phyloP scores from a whole-genome alignment of 495 filamentous ascomycete species.

The Neurospora sp. region DNA sequence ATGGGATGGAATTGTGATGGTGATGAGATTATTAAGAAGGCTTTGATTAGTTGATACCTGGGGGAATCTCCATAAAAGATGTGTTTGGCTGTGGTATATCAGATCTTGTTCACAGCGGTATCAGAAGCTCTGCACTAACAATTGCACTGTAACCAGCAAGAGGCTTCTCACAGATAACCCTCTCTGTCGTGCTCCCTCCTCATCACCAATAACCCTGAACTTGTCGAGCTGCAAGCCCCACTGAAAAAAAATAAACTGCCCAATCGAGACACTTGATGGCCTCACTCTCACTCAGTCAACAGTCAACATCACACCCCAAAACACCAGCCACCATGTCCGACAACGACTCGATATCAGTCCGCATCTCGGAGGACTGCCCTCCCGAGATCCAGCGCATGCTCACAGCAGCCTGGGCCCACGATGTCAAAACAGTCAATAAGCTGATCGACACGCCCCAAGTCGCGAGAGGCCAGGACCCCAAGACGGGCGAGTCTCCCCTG shows the following conservation, averaged over 20 bases:
- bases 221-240: not conserved
- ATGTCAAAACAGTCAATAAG: constrained; percentile 60
- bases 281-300: not conserved
- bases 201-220: not conserved
- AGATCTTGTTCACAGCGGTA: not conserved
- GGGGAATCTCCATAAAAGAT: too few species aligned
- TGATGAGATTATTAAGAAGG: too few species aligned
- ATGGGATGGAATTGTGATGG: too few species aligned
- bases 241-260: not conserved
- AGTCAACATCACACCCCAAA: not conserved
- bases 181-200: not conserved
- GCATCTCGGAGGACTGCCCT: constrained; percentile 38
- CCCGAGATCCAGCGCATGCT: constrained; percentile 48
- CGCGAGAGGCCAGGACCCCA: constrained; percentile 72
- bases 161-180: not conserved
- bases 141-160: not conserved
- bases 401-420: constrained; percentile 74
- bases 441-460: constrained; percentile 54
- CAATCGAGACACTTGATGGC: not conserved
- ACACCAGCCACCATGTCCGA: constrained; percentile 14
- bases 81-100: not conserved
- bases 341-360: constrained; percentile 31
- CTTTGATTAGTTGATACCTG: too few species aligned
- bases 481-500: constrained; percentile 77
- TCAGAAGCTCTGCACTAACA: not conserved